A percentile compares a stretch with the other conserved stretches of the same genome.
Conservation (phyloP, 2,329 filamentous ascomycete genomes). For the Thielaviopsis musarum region DNA sequence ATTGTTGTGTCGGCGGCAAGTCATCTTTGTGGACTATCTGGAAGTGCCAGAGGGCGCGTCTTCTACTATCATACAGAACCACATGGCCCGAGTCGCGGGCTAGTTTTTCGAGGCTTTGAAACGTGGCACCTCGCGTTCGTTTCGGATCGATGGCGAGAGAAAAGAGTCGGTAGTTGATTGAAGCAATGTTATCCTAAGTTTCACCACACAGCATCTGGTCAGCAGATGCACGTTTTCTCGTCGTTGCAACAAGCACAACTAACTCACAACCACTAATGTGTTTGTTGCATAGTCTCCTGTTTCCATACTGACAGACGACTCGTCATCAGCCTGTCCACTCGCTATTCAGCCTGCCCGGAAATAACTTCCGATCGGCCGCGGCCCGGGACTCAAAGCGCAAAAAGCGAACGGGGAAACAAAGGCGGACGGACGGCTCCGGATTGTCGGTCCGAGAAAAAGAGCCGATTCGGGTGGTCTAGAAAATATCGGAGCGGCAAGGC, state of each 20-base stretch:
- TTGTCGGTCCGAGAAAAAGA: neutral
- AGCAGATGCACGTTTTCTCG: neutral
- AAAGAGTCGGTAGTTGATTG: slow-evolving; percentile 38
- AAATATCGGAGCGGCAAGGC: too few species aligned
- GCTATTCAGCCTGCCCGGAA: neutral
- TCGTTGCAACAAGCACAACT: neutral
- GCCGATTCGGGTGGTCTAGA: neutral
- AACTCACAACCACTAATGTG: slow-evolving; percentile 38
- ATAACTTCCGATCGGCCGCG: neutral
- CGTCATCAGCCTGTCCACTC: neutral
- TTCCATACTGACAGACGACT: slow-evolving; percentile 35
- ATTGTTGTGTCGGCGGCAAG: neutral
- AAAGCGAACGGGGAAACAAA: neutral
- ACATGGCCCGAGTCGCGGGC: slow-evolving; percentile 36
- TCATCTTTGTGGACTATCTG: slow-evolving; percentile 27
- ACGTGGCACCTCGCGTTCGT: slow-evolving; percentile 27
- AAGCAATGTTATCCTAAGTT: slow-evolving; percentile 37
- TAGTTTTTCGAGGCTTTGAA: slow-evolving; percentile 33
- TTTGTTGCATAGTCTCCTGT: slow-evolving; percentile 47
- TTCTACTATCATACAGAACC: slow-evolving; percentile 32
- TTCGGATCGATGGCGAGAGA: slow-evolving; percentile 28
- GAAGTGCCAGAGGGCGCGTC: slow-evolving; percentile 39
- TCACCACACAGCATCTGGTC: slow-evolving; percentile 5
- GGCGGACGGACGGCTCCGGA: too few species aligned
- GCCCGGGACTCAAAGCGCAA: neutral